Base-by-base conservation (phyloP, 768 basidiomycete species). In the Grammothele lineata region DNA sequence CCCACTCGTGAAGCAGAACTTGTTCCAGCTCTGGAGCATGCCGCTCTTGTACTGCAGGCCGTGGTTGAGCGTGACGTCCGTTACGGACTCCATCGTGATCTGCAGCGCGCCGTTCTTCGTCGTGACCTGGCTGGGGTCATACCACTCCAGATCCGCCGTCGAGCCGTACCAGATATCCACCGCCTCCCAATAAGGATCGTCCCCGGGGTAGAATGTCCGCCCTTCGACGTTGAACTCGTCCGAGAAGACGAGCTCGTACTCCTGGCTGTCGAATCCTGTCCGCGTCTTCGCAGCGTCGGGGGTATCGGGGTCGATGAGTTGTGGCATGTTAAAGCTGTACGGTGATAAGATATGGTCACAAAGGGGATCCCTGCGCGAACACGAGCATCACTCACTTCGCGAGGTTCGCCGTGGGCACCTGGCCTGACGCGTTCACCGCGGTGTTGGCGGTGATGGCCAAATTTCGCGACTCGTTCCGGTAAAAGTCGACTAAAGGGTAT, bases 11-110 rank as follows among this genome's bases (percentile, higher is more conserved):
- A 90, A 91, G 64, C 87, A 92, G 59, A 92, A 83, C 71, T 92
- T 90, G 66, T 92, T 92, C 90, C 91, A 93, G 33, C 78, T 80
- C 67, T 92, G 88, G 3, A 93, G 68, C 87, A 92, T 90, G 4
- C 83, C 89, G 60, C 71, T 81, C 55, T 78, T 70, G 59, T 83
- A 92, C 32, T 69, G 69, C 48, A 87, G 71, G 5, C 69, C 69
- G 60, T 92, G 81, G 55, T 82, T 75, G 10, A 47, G 41, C 10
- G 59, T 51, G 19, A 32, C 38, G 47, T 58, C 62, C 3, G 43
- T 54, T 35, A 68, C 62, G 51, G 71, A 57, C 22, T 86, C 84
- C 74, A 89, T 76, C 5, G 78, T 80, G 55, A 92, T 83, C 35
- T 83, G 77, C 37, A 92, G 73, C 23, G 69, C 63, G 2, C 90